These are phyloP conservation scores for Elsinoe australis DNA, from an alignment of 2,329 filamentous ascomycete species.

Conservation along the genomic window DNA sequence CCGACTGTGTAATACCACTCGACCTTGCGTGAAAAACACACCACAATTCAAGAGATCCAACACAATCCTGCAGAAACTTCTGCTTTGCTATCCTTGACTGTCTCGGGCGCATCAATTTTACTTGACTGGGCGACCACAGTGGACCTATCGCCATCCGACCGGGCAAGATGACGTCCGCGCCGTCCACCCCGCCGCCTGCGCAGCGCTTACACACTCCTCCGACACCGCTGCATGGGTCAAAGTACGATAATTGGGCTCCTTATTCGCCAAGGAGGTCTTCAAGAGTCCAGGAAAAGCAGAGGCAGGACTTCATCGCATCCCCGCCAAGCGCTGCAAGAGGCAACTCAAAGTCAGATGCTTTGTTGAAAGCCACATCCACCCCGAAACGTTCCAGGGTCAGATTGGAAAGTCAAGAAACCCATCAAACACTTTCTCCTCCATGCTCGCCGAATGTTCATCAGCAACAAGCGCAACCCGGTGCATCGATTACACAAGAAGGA, in stretches of 20 bases:
- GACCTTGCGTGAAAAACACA: too few species aligned
- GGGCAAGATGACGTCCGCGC: conserved; percentile 4
- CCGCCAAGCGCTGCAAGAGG: neutral
- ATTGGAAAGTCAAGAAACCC: conserved; percentile 37
- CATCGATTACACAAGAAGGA: neutral
- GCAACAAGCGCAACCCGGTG: neutral
- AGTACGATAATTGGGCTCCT: conserved; percentile 62
- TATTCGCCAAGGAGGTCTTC: conserved; percentile 64
- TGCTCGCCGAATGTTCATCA: conserved; percentile 30
- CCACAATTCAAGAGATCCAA: too few species aligned
- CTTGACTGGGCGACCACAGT: too few species aligned
- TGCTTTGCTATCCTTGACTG: too few species aligned
- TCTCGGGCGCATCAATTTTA: too few species aligned
- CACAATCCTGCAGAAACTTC: too few species aligned
- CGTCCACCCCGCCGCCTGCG: conserved; percentile 50
- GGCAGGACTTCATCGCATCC: neutral
- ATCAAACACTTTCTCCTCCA: conserved; percentile 39
- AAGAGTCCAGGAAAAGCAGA: conserved; percentile 39
- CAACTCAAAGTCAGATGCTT: neutral
- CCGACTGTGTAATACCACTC: too few species aligned
- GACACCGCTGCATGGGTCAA: conserved; percentile 58
- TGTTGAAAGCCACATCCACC: neutral
- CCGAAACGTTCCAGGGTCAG: conserved; percentile 17
- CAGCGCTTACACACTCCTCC: conserved; percentile 57
- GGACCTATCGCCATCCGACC: neutral